Percentiles rank a stretch among this genome's conserved stretches.
These are phyloP conservation scores for Hevea brasiliensis DNA, from an alignment of 345 rosid species.

Conservation along the genomic window DNA sequence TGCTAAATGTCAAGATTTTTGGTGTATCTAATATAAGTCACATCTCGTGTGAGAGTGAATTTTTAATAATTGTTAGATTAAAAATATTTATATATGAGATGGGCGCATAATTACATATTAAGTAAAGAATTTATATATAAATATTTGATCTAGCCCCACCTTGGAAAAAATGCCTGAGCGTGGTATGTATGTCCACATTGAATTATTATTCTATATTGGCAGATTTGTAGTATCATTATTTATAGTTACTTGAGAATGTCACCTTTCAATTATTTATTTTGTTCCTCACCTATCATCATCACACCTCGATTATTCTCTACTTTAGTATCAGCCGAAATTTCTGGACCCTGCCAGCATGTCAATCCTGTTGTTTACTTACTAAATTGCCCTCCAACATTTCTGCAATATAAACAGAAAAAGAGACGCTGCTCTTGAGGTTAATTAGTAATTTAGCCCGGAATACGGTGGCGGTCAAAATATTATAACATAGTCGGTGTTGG, in stretches of 20 bases:
- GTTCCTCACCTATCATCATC: constrained; percentile 2
- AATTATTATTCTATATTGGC: not conserved
- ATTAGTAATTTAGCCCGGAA: constrained; percentile 51
- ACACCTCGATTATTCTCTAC: constrained; percentile 12
- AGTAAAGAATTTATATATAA: too few species aligned
- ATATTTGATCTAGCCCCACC: too few species aligned
- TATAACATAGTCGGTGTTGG: constrained; percentile 60
- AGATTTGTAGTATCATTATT: not conserved
- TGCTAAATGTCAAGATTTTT: too few species aligned
- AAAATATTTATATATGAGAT: too few species aligned
- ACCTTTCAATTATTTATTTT: too few species aligned
- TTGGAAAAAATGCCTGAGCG: too few species aligned
- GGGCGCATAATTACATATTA: too few species aligned
- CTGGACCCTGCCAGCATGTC: not conserved
- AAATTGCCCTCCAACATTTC: not conserved
- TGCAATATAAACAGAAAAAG: not conserved
- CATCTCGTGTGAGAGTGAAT: too few species aligned
- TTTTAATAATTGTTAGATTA: too few species aligned
- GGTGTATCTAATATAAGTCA: too few species aligned
- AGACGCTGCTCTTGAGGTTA: not conserved
- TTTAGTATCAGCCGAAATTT: not conserved
- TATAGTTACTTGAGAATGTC: not conserved
- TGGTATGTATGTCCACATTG: not conserved
- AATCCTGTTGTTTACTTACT: not conserved
- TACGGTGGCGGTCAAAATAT: constrained; percentile 88